phyloP scores from a whole-genome alignment of 352 stramenopile species.

The Plasmopara viticola region DNA sequence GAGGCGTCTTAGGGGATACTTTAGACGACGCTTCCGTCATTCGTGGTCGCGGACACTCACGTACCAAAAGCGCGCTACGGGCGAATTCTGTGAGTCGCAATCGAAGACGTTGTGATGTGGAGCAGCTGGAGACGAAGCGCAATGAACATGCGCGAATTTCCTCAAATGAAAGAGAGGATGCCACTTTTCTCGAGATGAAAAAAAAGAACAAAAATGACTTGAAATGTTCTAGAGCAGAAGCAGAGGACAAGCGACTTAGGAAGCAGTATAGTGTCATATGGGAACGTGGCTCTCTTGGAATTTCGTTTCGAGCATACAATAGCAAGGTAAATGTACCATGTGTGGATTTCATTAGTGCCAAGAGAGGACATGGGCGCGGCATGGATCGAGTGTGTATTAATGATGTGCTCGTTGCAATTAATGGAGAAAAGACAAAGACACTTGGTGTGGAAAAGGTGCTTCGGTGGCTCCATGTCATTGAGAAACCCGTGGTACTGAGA shows the following conservation, averaged over 20 bases:
- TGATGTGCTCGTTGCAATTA: conserved; percentile 77
- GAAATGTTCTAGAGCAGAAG: conserved; percentile 9
- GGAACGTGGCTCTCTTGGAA: conserved; percentile 57
- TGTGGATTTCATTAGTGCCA: conserved; percentile 57
- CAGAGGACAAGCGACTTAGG: conserved; percentile 36
- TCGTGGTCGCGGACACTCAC: conserved; percentile 4
- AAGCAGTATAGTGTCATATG: conserved; percentile 75
- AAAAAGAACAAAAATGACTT: conserved; percentile 21
- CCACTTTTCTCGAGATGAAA: conserved; percentile 6
- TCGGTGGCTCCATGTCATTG: conserved; percentile 65
- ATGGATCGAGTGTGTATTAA: conserved; percentile 75
- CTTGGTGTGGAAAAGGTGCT: conserved; percentile 71
- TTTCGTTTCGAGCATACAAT: conserved; percentile 70
- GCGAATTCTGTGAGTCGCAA: conserved; percentile 2
- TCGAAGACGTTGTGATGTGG: conserved; percentile 9
- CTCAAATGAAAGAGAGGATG: conserved; percentile 17
- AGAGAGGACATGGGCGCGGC: conserved; percentile 43
- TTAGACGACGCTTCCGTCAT: conserved; percentile 8
- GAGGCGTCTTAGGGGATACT: conserved; percentile 12
- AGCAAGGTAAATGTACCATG: conserved; percentile 61
- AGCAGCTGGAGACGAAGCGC: conserved; percentile 15
- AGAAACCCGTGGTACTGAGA: conserved; percentile 68
- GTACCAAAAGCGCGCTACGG: conserved; percentile 12
- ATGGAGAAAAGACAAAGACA: conserved; percentile 69
- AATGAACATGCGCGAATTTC: conserved; percentile 12